Evolutionary conservation across 2,329 filamentous ascomycete genomes (phyloP).

Genomic region (Xylariales sp.): DNA sequence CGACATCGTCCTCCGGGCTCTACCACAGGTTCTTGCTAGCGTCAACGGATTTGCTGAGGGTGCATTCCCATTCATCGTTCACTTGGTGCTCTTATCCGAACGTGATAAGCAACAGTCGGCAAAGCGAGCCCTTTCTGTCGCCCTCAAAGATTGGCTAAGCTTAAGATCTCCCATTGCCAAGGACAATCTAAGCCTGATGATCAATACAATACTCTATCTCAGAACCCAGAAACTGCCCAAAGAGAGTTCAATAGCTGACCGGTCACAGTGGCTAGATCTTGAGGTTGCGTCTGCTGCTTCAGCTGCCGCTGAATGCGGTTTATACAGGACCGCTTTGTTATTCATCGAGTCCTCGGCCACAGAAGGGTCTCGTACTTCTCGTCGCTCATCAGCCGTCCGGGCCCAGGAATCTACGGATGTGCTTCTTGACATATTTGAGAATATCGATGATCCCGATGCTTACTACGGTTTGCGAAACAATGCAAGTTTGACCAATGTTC

Average conservation of each 20-base stretch:
- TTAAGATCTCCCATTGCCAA: conserved; percentile 39
- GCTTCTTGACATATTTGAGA: conserved; percentile 79
- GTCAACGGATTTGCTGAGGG: conserved; percentile 67
- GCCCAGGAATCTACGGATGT: conserved; percentile 59
- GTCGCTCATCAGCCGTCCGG: conserved; percentile 59
- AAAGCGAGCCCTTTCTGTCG: conserved; percentile 60
- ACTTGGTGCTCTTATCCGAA: conserved; percentile 71
- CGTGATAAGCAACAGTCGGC: conserved; percentile 54
- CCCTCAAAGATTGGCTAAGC: conserved; percentile 61
- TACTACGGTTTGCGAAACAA: conserved; percentile 88
- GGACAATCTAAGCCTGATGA: conserved; percentile 65
- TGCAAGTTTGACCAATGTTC: conserved; percentile 69
- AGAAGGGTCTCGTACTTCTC: conserved; percentile 45
- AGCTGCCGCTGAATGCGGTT: conserved; percentile 71
- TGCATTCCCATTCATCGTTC: conserved; percentile 78
- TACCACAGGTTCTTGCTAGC: conserved; percentile 61
- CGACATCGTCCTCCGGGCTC: conserved; percentile 64
- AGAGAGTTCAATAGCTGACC: conserved; percentile 74
- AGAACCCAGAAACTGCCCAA: conserved; percentile 70
- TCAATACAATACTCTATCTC: conserved; percentile 83
- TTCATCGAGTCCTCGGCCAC: conserved; percentile 69
- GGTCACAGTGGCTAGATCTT: conserved; percentile 79
- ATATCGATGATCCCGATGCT: conserved; percentile 90
- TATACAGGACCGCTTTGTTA: conserved; percentile 82
- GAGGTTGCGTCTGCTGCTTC: conserved; percentile 66